Percentiles rank a stretch among this genome's conserved stretches.
Evolutionary conservation across 2,329 filamentous ascomycete genomes (phyloP).

Genomic region (Aaosphaeria arxii): DNA sequence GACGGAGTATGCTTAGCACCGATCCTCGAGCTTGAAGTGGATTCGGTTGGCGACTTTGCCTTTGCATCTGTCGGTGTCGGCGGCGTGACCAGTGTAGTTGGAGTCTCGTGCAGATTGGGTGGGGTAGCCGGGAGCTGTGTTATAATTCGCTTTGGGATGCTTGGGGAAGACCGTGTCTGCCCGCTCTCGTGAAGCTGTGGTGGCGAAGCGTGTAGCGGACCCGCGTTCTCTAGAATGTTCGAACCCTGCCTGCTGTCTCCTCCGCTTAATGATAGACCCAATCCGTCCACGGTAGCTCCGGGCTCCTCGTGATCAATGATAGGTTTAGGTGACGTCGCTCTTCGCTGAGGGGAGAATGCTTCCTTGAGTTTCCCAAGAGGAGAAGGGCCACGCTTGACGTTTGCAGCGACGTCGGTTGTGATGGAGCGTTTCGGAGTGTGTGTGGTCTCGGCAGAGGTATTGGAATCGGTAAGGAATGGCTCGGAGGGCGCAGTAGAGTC

Average conservation of each 20-base stretch:
- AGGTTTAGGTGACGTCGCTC: conserved; percentile 26
- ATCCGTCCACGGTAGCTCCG: conserved; percentile 44
- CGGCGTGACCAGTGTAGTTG: conserved; percentile 61
- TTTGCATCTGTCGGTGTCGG: conserved; percentile 57
- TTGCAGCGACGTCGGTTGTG: conserved; percentile 27
- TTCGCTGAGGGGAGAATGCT: conserved; percentile 55
- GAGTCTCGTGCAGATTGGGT: conserved; percentile 42
- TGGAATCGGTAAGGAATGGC: conserved; percentile 29
- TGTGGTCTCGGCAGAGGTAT: conserved; percentile 22
- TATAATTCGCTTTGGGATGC: conserved; percentile 34
- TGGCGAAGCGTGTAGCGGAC: conserved; percentile 22
- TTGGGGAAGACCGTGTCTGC: conserved; percentile 29
- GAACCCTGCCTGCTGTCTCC: conserved; percentile 34
- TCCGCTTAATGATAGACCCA: conserved; percentile 43
- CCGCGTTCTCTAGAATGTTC: conserved; percentile 23
- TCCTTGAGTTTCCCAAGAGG: conserved; percentile 69
- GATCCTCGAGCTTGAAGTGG: conserved; percentile 19
- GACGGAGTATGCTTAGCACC: conserved; percentile 24
- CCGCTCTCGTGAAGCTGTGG: conserved; percentile 27
- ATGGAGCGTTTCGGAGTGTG: conserved; percentile 27
- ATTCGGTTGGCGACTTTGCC: conserved; percentile 30
- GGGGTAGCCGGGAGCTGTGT: conserved; percentile 42
- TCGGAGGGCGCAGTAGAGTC: conserved; percentile 34
- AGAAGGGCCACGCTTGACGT: conserved; percentile 60
- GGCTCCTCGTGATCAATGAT: conserved; percentile 30